phyloP scores from a whole-genome alignment of 805 yeast genomes.

The Candida hungchunana region DNA sequence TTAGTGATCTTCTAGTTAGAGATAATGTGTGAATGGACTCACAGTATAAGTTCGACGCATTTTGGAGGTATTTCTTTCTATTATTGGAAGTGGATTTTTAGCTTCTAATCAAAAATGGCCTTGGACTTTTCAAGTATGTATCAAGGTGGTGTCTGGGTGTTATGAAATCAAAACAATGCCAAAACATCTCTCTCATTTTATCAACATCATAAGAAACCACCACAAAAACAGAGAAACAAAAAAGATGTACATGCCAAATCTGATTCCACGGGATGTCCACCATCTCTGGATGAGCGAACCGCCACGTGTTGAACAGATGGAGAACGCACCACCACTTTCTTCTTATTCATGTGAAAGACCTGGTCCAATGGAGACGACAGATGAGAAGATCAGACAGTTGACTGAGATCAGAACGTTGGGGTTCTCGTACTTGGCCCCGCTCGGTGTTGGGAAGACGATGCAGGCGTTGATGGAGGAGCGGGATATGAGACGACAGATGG shows the following conservation, averaged over 20 bases:
- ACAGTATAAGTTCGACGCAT: conserved; percentile 20
- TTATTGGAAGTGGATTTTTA: background rate
- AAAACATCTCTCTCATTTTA: too few relatives aligned
- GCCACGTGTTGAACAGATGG: background rate
- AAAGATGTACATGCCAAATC: conserved; percentile 44
- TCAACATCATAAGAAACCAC: too few relatives aligned
- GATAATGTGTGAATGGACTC: conserved; percentile 1
- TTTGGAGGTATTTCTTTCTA: background rate
- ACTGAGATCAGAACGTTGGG: conserved; percentile 42
- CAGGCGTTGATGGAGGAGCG: conserved; percentile 31
- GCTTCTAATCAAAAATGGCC: too few relatives aligned
- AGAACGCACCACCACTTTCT: conserved; percentile 48
- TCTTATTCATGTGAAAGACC: conserved; percentile 48
- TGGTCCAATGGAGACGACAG: conserved; percentile 25
- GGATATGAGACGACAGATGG: conserved; percentile 25
- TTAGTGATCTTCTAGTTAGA: conserved; percentile 1
- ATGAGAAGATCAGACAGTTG: conserved; percentile 21
- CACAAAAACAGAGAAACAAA: background rate
- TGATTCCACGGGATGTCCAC: conserved; percentile 43
- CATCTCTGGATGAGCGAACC: conserved; percentile 36
- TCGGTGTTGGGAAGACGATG: conserved; percentile 58
- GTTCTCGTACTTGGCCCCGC: conserved; percentile 45
- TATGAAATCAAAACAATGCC: too few relatives aligned
- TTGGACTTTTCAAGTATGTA: too few relatives aligned
- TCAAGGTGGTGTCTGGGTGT: too few relatives aligned